Conservation (phyloP, 1,284 basidiomycete species). For the Boletus mariae region DNA sequence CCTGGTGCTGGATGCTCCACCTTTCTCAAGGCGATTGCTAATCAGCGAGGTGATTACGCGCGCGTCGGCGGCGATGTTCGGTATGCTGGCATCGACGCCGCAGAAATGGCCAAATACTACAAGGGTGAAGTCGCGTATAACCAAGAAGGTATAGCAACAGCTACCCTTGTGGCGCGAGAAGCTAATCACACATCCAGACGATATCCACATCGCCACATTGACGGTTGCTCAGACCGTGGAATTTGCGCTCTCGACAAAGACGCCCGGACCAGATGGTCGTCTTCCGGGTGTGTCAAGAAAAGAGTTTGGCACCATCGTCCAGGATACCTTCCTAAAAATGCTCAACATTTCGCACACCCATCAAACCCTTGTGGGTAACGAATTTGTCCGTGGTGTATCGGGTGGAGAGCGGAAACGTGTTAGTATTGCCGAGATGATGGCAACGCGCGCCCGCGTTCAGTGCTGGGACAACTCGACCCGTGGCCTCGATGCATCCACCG, state of each 20-base stretch:
- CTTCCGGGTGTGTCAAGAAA: conserved; percentile 59
- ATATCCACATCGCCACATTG: conserved; percentile 74
- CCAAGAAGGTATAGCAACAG: conserved; percentile 51
- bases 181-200: conserved; percentile 40
- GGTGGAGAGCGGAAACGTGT: conserved; percentile 88
- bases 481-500: conserved; percentile 84
- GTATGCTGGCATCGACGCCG: conserved; percentile 70
- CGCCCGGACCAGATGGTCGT: conserved; percentile 70
- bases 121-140: conserved; percentile 88
- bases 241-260: conserved; percentile 66
- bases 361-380: conserved; percentile 80
- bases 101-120: conserved; percentile 63
- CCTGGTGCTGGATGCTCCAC: conserved; percentile 82
- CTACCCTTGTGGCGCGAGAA: not conserved
- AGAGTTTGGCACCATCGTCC: conserved; percentile 55
- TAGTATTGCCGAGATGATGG: conserved; percentile 84
- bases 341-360: conserved; percentile 77
- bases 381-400: conserved; percentile 80
- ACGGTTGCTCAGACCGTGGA: conserved; percentile 71
- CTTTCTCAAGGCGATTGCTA: conserved; percentile 75
- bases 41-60: conserved; percentile 62
- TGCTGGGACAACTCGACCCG: conserved; percentile 83
- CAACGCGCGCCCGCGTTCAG: conserved; percentile 72
- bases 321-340: conserved; percentile 67
- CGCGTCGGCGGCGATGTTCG: conserved; percentile 61